Percentiles rank a stretch among this genome's conserved stretches.
These are phyloP conservation scores for Asterionellopsis glacialis DNA, from an alignment of 108 stramenopile genomes.

Conservation along the genomic window DNA sequence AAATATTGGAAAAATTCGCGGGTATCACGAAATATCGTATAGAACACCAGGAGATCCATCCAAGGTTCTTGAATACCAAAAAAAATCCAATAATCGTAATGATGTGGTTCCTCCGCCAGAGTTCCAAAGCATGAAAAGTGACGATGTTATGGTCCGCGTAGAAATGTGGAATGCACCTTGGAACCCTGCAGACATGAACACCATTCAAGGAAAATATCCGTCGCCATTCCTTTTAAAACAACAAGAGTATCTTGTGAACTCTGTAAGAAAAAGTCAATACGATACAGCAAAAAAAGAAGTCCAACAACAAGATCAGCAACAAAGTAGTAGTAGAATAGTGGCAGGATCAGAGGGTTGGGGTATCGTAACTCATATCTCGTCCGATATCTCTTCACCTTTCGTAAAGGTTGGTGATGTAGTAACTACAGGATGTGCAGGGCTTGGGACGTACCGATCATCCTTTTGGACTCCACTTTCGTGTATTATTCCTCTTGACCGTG, in stretches of 20 bases:
- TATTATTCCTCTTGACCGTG: slow-evolving; percentile 15
- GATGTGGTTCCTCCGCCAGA: not conserved
- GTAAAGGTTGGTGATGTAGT: slow-evolving; percentile 28
- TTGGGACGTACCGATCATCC: slow-evolving; percentile 39
- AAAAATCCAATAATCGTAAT: not conserved
- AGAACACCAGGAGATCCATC: slow-evolving; percentile 14
- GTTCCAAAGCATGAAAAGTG: slow-evolving; percentile 3
- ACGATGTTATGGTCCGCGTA: slow-evolving; percentile 21
- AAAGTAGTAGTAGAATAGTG: slow-evolving; percentile 8
- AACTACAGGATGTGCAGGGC: slow-evolving; percentile 23
- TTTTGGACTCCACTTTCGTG: slow-evolving; percentile 18
- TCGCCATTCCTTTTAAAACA: slow-evolving; percentile 10
- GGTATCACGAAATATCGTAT: slow-evolving; percentile 34
- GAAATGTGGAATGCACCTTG: slow-evolving; percentile 42
- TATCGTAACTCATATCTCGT: slow-evolving; percentile 9
- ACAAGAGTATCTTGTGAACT: not conserved
- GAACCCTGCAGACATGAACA: slow-evolving; percentile 58
- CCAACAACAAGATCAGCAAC: too few species aligned
- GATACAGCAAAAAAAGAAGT: too few species aligned
- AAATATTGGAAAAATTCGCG: too few species aligned
- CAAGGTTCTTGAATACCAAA: slow-evolving; percentile 16
- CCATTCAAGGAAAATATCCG: slow-evolving; percentile 47
- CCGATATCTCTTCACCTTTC: not conserved
- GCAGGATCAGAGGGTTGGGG: slow-evolving; percentile 50
- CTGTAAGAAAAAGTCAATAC: slow-evolving; percentile 12